These are phyloP conservation scores for Akanthomyces muscarius DNA, from an alignment of 2,329 filamentous ascomycete species.

Conservation along the genomic window DNA sequence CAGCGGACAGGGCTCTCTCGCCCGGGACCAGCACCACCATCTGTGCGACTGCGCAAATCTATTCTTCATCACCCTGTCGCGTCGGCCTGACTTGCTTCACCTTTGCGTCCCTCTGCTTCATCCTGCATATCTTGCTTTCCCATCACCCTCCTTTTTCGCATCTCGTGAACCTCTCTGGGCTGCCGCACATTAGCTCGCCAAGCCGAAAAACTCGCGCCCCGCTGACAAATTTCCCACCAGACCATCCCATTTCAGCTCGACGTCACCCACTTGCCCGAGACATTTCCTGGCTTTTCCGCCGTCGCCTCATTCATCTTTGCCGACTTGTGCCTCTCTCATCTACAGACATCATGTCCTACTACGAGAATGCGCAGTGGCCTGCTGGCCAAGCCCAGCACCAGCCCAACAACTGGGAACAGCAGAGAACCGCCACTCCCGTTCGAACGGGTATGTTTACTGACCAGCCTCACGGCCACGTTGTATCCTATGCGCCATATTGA, in stretches of 20 bases:
- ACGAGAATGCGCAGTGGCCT: slow-evolving; percentile 43
- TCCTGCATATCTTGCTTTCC: background rate
- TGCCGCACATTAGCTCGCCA: slow-evolving; percentile 7
- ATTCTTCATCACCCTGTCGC: background rate
- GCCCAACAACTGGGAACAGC: slow-evolving; percentile 43
- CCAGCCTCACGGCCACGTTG: background rate
- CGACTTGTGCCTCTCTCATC: slow-evolving; percentile 2
- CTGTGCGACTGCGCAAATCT: background rate
- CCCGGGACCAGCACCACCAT: background rate
- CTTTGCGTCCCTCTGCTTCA: background rate
- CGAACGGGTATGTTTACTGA: slow-evolving; percentile 34
- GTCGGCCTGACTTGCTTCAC: background rate
- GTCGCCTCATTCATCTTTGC: slow-evolving; percentile 22
- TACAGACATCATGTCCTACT: slow-evolving; percentile 38
- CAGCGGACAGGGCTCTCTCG: too few species aligned
- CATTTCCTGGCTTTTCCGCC: slow-evolving; percentile 14
- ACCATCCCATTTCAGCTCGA: slow-evolving; percentile 13
- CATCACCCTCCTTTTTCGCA: background rate
- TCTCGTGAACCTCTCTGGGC: background rate
- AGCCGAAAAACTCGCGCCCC: slow-evolving; percentile 8
- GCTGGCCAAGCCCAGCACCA: slow-evolving; percentile 21
- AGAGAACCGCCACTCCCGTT: slow-evolving; percentile 38
- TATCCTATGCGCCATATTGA: slow-evolving; percentile 18
- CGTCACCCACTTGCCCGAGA: slow-evolving; percentile 17
- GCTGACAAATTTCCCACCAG: slow-evolving; percentile 17